A percentile compares a stretch with the other conserved stretches of the same genome.
These are phyloP conservation scores for Dactylellina sp. DNA, from an alignment of 2,329 filamentous ascomycete species.

Conservation along the genomic window DNA sequence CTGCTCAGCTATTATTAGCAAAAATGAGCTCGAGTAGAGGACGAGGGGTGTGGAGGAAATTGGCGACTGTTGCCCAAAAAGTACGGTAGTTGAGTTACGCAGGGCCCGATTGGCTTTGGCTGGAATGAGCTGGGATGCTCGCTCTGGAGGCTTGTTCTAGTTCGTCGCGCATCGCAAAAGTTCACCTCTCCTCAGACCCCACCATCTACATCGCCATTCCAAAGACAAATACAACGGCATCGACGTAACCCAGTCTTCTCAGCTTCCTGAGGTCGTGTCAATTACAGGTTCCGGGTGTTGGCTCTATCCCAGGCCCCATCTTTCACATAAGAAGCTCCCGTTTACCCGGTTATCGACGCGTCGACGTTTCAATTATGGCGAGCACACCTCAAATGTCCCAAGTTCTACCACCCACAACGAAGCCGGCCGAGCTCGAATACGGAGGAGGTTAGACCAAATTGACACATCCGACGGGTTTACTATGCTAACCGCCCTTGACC, in stretches of 20 bases:
- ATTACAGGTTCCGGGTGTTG: slow-evolving; percentile 12
- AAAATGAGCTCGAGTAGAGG: slow-evolving; percentile 26
- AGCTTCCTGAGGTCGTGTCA: slow-evolving; percentile 7
- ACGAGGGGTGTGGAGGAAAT: slow-evolving; percentile 44
- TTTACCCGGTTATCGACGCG: slow-evolving; percentile 30
- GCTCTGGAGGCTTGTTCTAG: too few species aligned
- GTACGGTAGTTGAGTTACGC: slow-evolving; percentile 24
- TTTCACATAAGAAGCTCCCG: background rate
- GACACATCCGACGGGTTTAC: background rate
- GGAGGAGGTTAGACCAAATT: slow-evolving; percentile 42
- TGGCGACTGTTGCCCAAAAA: slow-evolving; percentile 27
- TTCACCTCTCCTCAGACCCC: slow-evolving; percentile 18
- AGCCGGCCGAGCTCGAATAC: slow-evolving; percentile 54
- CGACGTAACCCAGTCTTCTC: background rate
- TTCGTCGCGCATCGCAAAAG: slow-evolving; percentile 54
- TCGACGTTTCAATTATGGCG: slow-evolving; percentile 46
- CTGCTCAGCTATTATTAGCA: slow-evolving; percentile 42
- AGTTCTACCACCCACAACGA: slow-evolving; percentile 52
- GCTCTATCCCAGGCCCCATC: background rate
- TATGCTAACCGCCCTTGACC: slow-evolving; percentile 2
- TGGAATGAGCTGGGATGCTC: slow-evolving; percentile 26
- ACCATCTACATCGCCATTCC: slow-evolving; percentile 11
- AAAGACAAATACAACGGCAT: slow-evolving; percentile 7
- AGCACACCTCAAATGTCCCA: slow-evolving; percentile 51
- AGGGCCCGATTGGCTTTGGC: slow-evolving; percentile 53